Percentiles rank a stretch among this genome's conserved stretches.
Conservation (phyloP, 2,329 filamentous ascomycete species). For the Exophiala sp. region DNA sequence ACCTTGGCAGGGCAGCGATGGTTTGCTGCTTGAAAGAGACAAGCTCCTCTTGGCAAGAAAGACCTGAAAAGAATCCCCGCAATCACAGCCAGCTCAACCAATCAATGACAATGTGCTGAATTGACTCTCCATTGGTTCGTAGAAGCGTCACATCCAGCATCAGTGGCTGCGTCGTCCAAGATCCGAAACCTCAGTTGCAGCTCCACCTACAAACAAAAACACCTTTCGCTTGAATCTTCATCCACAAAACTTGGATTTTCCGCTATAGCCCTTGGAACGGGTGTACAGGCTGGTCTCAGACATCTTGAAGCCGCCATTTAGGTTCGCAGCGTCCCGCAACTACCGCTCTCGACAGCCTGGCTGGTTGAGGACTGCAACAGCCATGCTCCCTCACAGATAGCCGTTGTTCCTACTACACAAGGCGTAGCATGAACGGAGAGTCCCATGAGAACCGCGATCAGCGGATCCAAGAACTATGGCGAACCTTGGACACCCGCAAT, state of each 20-base stretch:
- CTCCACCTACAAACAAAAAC: neutral
- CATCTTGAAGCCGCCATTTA: neutral
- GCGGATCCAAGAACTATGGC: conserved; percentile 79
- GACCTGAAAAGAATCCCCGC: no score
- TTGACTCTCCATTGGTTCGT: neutral
- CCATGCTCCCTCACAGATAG: conserved; percentile 27
- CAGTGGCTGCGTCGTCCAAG: neutral
- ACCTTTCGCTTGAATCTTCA: neutral
- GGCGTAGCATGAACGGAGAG: conserved; percentile 62
- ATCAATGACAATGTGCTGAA: neutral
- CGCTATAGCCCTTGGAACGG: neutral
- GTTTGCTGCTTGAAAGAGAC: no score
- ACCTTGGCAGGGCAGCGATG: no score
- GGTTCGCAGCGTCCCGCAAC: conserved; percentile 2
- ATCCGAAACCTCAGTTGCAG: neutral
- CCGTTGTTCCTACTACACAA: conserved; percentile 20
- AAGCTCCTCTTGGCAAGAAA: no score
- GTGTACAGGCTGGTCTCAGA: neutral
- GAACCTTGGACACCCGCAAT: conserved; percentile 66
- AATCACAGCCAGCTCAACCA: neutral
- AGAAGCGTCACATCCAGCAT: neutral
- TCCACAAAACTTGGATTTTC: neutral
- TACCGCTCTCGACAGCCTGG: conserved; percentile 3
- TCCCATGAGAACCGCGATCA: conserved; percentile 71
- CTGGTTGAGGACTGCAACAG: conserved; percentile 6